Conservation (phyloP, 177 flowering plant genomes). For the Vitis hybrid region DNA sequence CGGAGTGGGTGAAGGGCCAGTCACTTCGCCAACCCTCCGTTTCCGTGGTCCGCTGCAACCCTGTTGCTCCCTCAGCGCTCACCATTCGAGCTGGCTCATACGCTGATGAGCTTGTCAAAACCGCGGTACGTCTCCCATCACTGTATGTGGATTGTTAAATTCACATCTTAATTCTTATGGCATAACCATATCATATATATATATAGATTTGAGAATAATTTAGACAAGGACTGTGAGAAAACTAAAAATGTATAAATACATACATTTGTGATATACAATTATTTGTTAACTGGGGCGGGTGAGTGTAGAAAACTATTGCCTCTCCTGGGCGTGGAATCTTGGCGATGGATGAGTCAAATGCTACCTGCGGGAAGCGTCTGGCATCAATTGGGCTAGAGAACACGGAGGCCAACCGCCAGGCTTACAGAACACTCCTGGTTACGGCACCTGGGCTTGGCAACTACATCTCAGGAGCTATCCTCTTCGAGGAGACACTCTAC, state of each 20-base stretch:
- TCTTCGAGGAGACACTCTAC: conserved; percentile 92
- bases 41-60: conserved; percentile 38
- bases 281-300: too few relatives aligned
- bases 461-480: conserved; percentile 87
- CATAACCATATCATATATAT: too few relatives aligned
- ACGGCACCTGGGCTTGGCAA: conserved; percentile 77
- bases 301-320: conserved; percentile 70
- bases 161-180: too few relatives aligned
- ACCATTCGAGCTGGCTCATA: conserved; percentile 62
- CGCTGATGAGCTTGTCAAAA: conserved; percentile 82
- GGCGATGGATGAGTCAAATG: conserved; percentile 95
- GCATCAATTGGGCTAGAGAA: conserved; percentile 92
- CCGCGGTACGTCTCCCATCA: conserved; percentile 57
- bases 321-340: conserved; percentile 88
- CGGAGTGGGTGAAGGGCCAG: conserved; percentile 90
- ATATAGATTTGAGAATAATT: too few relatives aligned
- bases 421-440: conserved; percentile 81
- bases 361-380: conserved; percentile 88
- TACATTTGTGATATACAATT: too few relatives aligned
- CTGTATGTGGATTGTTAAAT: not conserved
- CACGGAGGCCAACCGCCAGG: conserved; percentile 95
- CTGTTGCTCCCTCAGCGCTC: conserved; percentile 40
- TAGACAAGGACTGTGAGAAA: too few relatives aligned
- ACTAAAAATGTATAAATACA: too few relatives aligned
- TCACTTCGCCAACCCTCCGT: conserved; percentile 57